Conservation (phyloP, 2,329 filamentous ascomycete genomes). For the Paraconiothyrium sp. region DNA sequence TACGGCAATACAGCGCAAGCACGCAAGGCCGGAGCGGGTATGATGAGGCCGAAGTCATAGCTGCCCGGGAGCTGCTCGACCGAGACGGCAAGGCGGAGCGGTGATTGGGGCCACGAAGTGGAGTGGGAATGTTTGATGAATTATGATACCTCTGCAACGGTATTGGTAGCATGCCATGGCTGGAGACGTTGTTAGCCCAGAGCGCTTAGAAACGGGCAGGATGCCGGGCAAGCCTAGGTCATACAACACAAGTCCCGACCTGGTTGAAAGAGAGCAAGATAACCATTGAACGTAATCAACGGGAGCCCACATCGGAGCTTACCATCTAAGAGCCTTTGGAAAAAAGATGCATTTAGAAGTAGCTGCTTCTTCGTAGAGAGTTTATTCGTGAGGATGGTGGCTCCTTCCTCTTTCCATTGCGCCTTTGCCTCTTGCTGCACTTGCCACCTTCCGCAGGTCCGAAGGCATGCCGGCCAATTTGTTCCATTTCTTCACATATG, state of each 20-base stretch:
- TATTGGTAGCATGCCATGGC: background rate
- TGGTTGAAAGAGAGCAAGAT: background rate
- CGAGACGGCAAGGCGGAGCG: slow-evolving; percentile 53
- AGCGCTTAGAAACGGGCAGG: background rate
- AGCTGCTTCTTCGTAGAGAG: background rate
- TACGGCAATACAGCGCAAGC: slow-evolving; percentile 68
- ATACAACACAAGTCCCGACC: background rate
- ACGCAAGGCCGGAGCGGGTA: slow-evolving; percentile 77
- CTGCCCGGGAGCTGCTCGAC: slow-evolving; percentile 73
- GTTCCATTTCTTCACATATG: background rate
- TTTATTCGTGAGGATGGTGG: background rate
- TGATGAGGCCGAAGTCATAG: slow-evolving; percentile 74
- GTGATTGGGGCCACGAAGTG: slow-evolving; percentile 7
- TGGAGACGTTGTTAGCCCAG: background rate
- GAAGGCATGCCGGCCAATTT: background rate
- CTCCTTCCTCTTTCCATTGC: background rate
- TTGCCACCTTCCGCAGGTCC: background rate
- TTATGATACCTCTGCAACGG: background rate
- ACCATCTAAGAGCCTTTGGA: background rate
- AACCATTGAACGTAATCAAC: background rate
- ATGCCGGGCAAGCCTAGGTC: background rate
- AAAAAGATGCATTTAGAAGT: background rate
- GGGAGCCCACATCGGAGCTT: background rate
- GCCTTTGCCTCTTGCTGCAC: background rate
- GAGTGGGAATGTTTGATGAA: background rate